Percentiles rank a stretch among this genome's conserved stretches.
Evolutionary conservation across 2,329 filamentous ascomycete species (phyloP).

Genomic region (Arthrinium puccinioides): DNA sequence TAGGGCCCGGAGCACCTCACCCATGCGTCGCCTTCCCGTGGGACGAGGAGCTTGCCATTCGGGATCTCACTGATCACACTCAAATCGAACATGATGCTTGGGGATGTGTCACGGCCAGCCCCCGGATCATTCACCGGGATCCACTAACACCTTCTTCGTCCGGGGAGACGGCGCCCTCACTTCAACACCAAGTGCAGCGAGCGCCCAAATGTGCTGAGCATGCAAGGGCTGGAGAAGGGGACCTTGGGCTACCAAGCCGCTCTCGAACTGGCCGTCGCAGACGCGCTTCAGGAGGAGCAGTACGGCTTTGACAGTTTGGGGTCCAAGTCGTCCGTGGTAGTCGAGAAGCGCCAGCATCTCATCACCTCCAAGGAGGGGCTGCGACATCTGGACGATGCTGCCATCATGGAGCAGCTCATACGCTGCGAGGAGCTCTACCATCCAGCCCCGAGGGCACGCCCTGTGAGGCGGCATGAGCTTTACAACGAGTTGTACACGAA

Average conservation of each 20-base stretch:
- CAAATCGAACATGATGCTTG: slow-evolving; percentile 58
- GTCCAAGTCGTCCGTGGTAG: slow-evolving; percentile 44
- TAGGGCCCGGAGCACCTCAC: slow-evolving; percentile 51
- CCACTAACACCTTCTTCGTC: slow-evolving; percentile 35
- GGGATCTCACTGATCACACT: slow-evolving; percentile 57
- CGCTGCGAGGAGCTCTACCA: slow-evolving; percentile 49
- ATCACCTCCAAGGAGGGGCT: slow-evolving; percentile 45
- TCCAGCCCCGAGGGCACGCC: slow-evolving; percentile 41
- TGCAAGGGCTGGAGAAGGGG: slow-evolving; percentile 64
- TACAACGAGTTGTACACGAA: slow-evolving; percentile 57
- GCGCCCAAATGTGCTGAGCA: slow-evolving; percentile 64
- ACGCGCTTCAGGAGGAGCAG: slow-evolving; percentile 56
- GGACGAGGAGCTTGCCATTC: slow-evolving; percentile 53
- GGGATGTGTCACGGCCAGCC: slow-evolving; percentile 55
- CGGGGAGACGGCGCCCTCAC: slow-evolving; percentile 42
- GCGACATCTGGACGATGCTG: slow-evolving; percentile 48
- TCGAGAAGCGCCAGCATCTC: slow-evolving; percentile 51
- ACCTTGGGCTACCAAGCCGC: slow-evolving; percentile 64
- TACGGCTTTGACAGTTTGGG: slow-evolving; percentile 51
- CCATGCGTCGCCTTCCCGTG: slow-evolving; percentile 62
- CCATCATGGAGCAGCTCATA: slow-evolving; percentile 51
- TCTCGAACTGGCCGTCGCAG: slow-evolving; percentile 56
- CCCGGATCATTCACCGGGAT: slow-evolving; percentile 47
- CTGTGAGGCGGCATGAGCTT: slow-evolving; percentile 44
- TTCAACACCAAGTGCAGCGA: slow-evolving; percentile 54